Base-by-base conservation (phyloP, 805 yeast species). In the Lipomyces yamanashiensis region DNA sequence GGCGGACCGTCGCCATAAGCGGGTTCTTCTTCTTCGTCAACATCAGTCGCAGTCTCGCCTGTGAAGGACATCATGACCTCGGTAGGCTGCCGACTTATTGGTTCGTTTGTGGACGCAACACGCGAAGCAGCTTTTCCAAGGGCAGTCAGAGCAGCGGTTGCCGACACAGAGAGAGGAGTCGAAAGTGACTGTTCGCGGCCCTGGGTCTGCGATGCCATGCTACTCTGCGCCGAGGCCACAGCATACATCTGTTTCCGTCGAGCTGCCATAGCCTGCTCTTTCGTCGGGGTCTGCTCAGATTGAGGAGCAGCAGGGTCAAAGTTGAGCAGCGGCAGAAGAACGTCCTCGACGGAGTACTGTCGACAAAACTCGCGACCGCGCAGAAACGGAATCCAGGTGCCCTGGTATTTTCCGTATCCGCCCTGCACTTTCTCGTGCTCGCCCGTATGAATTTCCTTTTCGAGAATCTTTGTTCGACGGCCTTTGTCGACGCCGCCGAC, bases 401-500 rank as follows among this genome's bases (percentile, higher is more conserved):
- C 92, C 73, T 87, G 90, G 74, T 84, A 85, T 70, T 85, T 85
- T n/a, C 89, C 90, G 67, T 86, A 84, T 0, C 90, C 90, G 41
- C 90, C 90, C 73, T 86, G 89, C 33, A 87, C 86, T 70, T 86
- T 87, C 70, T 87, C 92, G 71, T 85, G 87, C 41, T 77, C 78
- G n/a, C 88, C 87, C 7, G 84, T 81, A 62, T 81, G 84, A 48
- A 86, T 85, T 67, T 86, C 90, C 67, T 81, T 80, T 66, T 87
- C 91, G 64, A 87, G 81, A 55, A 85, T 80, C 63, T 86, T 82
- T 8, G 89, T 85, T 54, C 90, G 77, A 63, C 82, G 81, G 21
- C 88, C 84, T 70, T 86, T 82, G 68, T 88, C 90, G 62, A 86
- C 81, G 54, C 87, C 86, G 33, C 89, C 90, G 34, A 87, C 81